These are phyloP conservation scores for Cyclocybe aegerita DNA, from an alignment of 768 basidiomycete species.

Conservation along the genomic window DNA sequence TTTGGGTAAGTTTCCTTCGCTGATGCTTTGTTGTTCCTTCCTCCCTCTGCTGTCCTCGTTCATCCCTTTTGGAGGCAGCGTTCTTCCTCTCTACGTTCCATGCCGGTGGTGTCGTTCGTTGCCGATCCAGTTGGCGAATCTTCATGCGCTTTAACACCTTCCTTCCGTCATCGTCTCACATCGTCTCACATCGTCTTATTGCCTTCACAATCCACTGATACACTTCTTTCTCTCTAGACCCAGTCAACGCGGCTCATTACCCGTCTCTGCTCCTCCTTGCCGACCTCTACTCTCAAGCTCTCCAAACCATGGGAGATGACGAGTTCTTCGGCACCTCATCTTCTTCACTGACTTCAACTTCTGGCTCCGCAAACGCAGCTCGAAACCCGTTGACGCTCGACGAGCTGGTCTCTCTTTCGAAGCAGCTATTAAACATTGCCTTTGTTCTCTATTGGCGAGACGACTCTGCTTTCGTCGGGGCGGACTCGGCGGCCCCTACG, in stretches of 20 bases:
- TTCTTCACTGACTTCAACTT: neutral
- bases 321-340: conserved; percentile 76
- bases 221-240: conserved; percentile 32
- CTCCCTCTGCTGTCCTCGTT: neutral
- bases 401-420: conserved; percentile 74
- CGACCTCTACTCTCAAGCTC: conserved; percentile 79
- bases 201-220: neutral
- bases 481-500: conserved; percentile 19
- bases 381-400: conserved; percentile 81
- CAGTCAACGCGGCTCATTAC: conserved; percentile 49
- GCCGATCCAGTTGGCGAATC: too few species aligned
- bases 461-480: too few species aligned
- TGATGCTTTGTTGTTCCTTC: neutral
- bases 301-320: conserved; percentile 93
- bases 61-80: too few species aligned
- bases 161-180: neutral
- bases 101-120: too few species aligned
- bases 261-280: conserved; percentile 74
- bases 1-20: conserved; percentile 18
- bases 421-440: conserved; percentile 80
- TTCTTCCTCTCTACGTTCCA: too few species aligned
- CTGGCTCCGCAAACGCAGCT: conserved; percentile 22
- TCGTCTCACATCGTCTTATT: too few species aligned
- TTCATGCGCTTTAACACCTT: neutral
- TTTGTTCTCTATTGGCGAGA: conserved; percentile 64